A percentile compares a stretch with the other conserved stretches of the same genome.
Conservation (phyloP, 1,284 basidiomycete genomes). For the Cutaneotrichosporon curvatum region DNA sequence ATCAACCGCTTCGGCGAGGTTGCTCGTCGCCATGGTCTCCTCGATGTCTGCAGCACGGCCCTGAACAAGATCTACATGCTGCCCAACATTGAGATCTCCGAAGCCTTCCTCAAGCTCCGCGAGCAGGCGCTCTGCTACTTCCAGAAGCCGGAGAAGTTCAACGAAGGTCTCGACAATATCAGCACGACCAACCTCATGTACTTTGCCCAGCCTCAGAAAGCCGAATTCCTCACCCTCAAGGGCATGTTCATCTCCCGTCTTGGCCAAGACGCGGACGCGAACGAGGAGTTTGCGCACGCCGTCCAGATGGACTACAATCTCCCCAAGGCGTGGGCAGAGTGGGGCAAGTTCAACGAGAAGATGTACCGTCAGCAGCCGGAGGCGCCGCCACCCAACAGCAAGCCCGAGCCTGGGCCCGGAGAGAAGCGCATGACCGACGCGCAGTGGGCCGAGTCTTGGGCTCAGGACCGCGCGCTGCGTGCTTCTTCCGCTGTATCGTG, state of each 20-base stretch:
- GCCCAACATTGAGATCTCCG: conserved; percentile 99
- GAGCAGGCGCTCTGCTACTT: conserved; percentile 99
- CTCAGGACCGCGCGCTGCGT: conserved; percentile 52
- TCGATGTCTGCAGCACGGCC: conserved; percentile 91
- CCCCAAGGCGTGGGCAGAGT: conserved; percentile 97
- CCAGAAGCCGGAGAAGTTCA: conserved; percentile 87
- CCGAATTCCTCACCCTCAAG: conserved; percentile 99
- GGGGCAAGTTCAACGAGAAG: conserved; percentile 91
- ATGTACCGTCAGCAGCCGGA: conserved; percentile 59
- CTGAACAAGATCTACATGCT: conserved; percentile 97
- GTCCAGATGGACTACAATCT: conserved; percentile 93
- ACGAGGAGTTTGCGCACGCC: conserved; percentile 84
- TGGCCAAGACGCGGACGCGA: conserved; percentile 82
- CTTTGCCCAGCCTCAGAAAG: conserved; percentile 90
- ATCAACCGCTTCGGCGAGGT: conserved; percentile 99
- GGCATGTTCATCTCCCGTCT: conserved; percentile 96
- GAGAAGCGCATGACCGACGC: conserved; percentile 66
- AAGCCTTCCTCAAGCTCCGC: conserved; percentile 96
- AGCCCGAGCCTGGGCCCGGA: conserved; percentile 41
- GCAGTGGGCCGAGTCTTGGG: conserved; percentile 38
- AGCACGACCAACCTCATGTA: conserved; percentile 99
- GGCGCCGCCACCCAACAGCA: conserved; percentile 22
- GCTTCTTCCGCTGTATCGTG: conserved; percentile 93
- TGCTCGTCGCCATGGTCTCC: conserved; percentile 90
- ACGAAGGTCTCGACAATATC: conserved; percentile 93